These are phyloP conservation scores for Sphagnum magellanicum DNA, from an alignment of 228 moss, liverwort and hornwort genomes.

Conservation along the genomic window DNA sequence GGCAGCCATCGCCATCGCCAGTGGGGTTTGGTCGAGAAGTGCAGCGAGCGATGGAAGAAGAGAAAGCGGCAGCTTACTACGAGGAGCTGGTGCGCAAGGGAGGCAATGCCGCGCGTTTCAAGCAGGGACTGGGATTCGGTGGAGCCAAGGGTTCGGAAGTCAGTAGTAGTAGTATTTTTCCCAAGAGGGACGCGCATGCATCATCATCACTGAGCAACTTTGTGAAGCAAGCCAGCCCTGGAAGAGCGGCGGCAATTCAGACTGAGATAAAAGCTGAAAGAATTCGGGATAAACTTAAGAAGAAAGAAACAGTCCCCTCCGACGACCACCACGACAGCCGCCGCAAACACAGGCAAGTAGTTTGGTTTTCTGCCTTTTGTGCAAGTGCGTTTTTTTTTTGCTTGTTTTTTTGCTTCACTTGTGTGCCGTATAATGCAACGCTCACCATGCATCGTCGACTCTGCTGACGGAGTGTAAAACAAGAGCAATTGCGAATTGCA, in stretches of 20 bases:
- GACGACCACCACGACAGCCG: background rate
- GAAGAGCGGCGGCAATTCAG: conserved; percentile 18
- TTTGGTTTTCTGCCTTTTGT: background rate
- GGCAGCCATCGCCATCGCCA: no score
- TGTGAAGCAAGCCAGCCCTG: conserved; percentile 26
- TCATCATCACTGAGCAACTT: conserved; percentile 25
- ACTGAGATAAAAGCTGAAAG: conserved; percentile 27
- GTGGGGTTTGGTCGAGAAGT: background rate
- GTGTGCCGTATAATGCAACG: no score
- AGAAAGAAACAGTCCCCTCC: conserved; percentile 6
- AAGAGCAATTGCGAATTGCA: no score
- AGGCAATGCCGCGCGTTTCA: conserved; percentile 61
- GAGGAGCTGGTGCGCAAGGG: conserved; percentile 57
- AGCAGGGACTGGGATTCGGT: conserved; percentile 70
- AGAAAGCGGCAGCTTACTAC: conserved; percentile 67
- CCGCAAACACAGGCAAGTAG: background rate
- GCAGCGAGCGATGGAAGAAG: conserved; percentile 41
- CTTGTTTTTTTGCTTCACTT: no score
- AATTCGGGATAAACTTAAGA: conserved; percentile 29
- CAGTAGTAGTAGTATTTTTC: background rate
- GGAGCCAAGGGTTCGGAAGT: conserved; percentile 11
- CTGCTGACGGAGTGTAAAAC: no score
- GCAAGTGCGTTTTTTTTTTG: no score
- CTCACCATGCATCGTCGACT: no score
- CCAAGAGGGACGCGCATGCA: conserved; percentile 13